phyloP scores from a whole-genome alignment of 306 rosid genomes.

The Casuarina glauca region DNA sequence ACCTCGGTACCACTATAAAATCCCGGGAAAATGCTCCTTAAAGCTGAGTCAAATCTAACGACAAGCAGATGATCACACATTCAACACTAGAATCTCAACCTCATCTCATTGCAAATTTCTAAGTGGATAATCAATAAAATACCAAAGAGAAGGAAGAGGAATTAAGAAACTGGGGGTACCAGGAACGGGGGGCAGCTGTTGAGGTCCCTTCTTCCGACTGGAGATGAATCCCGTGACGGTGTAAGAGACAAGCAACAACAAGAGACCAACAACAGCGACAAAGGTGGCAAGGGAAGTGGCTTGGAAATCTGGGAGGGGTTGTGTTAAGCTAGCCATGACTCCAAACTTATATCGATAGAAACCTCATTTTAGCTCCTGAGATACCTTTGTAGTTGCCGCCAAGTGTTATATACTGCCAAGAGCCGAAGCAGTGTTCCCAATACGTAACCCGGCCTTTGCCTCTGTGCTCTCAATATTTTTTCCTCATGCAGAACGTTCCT shows the following conservation, averaged over 20 bases:
- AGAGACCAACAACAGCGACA: slow-evolving; percentile 46
- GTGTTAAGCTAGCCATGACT: slow-evolving; percentile 26
- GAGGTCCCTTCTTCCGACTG: slow-evolving; percentile 9
- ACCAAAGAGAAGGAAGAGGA: neutral
- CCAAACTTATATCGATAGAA: neutral
- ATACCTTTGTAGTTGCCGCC: too few species aligned
- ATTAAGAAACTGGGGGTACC: slow-evolving; percentile 29
- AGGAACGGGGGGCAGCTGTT: slow-evolving; percentile 65
- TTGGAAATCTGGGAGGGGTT: slow-evolving; percentile 6
- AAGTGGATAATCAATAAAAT: neutral
- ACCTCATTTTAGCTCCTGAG: neutral
- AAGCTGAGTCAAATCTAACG: neutral
- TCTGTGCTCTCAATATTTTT: too few species aligned
- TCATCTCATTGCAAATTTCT: neutral
- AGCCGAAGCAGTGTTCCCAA: too few species aligned
- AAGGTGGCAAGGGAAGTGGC: slow-evolving; percentile 37
- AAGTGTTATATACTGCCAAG: too few species aligned
- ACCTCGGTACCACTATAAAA: slow-evolving; percentile 74
- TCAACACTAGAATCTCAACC: neutral
- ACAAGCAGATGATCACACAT: neutral
- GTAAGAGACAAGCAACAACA: slow-evolving; percentile 33
- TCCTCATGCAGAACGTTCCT: too few species aligned
- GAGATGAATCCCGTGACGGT: slow-evolving; percentile 5
- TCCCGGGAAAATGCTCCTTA: neutral
- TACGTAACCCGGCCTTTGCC: too few species aligned